Evolutionary conservation across 1,284 basidiomycete species (phyloP), one percentile per base, ranked within the genome.

Genomic region (Volvariella volvacea): DNA sequence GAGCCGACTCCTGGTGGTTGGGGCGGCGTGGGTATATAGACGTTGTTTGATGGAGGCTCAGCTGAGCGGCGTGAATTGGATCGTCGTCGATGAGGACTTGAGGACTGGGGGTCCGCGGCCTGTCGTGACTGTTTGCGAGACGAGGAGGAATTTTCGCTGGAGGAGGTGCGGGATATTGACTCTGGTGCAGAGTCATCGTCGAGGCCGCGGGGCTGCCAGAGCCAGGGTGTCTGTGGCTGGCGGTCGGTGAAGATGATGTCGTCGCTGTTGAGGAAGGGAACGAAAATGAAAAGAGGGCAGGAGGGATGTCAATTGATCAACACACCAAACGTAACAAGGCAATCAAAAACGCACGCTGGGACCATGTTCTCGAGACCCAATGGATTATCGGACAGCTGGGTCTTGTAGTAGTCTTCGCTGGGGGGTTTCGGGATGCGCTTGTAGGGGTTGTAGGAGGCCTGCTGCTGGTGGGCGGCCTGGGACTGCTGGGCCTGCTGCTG

Each of bases 361-460:
- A 81, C 68, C 80, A 86, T 83, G 44, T 76, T 71, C 52, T 73
- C 65, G 17, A 88, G 64, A 32, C 78, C 80, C 2, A 88, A 62
- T 0, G 79, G 78, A 55, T 87, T 87, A 41, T 78, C 69, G 1
- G 64, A 55, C 25, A 87, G 54, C 53, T 71, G 60, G 3, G 72
- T 74, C 2, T 69, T 68, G 57, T 80, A 74, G 59, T 86, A 86
- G 42, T 74, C 75, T 2, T 73, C 73, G 52, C 76, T 79, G 3
- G 79, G 74, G 0, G 72, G 71, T 42, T 72, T 76, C 7, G 74
- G 70, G 14, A 66, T 54, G 22, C 78, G 74, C 54, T 83, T 84
- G 63, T 75, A 78, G 0, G 83, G 83, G 48, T 82, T 80, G 50
- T 60, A 73, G 32, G 61, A 54, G 21, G 60, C 58, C 37, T 56